These are phyloP conservation scores for Tylopilus felleus DNA, from an alignment of 768 basidiomycete genomes.

Conservation along the genomic window DNA sequence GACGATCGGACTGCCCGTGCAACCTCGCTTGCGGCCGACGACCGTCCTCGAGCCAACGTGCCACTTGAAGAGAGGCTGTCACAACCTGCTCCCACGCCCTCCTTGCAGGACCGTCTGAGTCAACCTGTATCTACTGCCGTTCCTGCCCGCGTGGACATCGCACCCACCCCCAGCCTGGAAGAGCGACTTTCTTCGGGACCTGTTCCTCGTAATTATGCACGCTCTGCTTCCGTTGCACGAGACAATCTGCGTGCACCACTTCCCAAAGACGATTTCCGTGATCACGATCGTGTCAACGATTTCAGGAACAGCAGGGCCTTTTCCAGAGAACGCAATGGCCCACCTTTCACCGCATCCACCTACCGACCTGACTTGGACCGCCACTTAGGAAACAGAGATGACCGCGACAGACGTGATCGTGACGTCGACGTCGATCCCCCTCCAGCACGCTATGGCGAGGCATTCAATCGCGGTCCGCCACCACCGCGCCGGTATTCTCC, in stretches of 20 bases:
- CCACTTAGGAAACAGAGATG: constrained; percentile 30
- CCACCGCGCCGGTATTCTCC: constrained; percentile 20
- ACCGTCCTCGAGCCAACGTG: constrained; percentile 24
- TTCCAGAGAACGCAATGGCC: constrained; percentile 34
- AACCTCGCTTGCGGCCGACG: constrained; percentile 21
- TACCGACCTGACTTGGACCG: constrained; percentile 42
- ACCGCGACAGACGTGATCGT: constrained; percentile 37
- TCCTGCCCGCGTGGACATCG: constrained; percentile 20
- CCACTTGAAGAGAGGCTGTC: constrained; percentile 41
- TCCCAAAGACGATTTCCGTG: constrained; percentile 30
- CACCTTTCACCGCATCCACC: constrained; percentile 9
- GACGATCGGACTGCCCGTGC: constrained; percentile 30
- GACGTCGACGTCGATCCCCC: constrained; percentile 36
- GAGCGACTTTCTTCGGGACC: constrained; percentile 39
- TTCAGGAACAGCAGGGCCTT: constrained; percentile 32
- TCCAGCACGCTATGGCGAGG: constrained; percentile 35
- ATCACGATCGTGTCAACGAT: constrained; percentile 21
- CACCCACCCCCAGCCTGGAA: constrained; percentile 37
- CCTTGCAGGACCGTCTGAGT: constrained; percentile 38
- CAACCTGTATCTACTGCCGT: constrained; percentile 24
- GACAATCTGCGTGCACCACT: constrained; percentile 34
- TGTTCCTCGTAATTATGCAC: constrained; percentile 21
- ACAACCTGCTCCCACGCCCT: constrained; percentile 31
- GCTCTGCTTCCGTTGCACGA: constrained; percentile 30
- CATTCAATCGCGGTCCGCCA: constrained; percentile 20